Evolutionary conservation across 2,329 filamentous ascomycete genomes (phyloP).

Genomic region (Apiospora hydei): DNA sequence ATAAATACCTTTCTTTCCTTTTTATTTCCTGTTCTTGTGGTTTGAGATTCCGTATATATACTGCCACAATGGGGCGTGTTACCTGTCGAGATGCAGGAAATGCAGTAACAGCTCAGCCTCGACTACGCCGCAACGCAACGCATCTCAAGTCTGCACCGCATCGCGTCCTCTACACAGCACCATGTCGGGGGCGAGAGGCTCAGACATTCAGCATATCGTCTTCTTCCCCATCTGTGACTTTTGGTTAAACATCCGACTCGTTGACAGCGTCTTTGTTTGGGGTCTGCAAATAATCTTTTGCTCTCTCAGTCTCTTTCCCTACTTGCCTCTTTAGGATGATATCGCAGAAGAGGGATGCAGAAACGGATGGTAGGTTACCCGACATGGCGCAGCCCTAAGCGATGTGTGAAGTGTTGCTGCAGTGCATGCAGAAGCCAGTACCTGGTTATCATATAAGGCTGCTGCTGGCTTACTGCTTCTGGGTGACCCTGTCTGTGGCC

Average conservation of each 20-base stretch:
- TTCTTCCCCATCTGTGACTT: not conserved
- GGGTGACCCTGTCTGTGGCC: not conserved
- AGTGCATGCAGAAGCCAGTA: not conserved
- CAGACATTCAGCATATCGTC: not conserved
- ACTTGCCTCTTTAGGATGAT: not conserved
- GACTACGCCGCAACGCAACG: constrained; percentile 3
- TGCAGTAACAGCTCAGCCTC: not conserved
- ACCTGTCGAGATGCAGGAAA: not conserved
- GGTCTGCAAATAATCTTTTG: not conserved
- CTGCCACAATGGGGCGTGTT: not conserved
- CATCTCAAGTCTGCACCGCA: not conserved
- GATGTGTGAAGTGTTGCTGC: not conserved
- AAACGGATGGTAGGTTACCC: not conserved
- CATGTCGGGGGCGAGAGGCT: constrained; percentile 11
- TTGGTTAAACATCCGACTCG: not conserved
- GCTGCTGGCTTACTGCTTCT: not conserved
- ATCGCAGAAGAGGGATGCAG: not conserved
- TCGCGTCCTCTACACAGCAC: not conserved
- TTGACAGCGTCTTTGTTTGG: not conserved
- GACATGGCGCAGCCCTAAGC: not conserved
- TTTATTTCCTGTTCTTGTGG: not conserved
- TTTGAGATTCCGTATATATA: not conserved
- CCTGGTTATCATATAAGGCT: not conserved
- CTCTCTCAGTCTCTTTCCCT: not conserved
- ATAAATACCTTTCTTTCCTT: not conserved